Evolutionary conservation across 2,329 filamentous ascomycete species (phyloP), one percentile per base, ranked within the genome.

Genomic region (Beauveria medogensis): DNA sequence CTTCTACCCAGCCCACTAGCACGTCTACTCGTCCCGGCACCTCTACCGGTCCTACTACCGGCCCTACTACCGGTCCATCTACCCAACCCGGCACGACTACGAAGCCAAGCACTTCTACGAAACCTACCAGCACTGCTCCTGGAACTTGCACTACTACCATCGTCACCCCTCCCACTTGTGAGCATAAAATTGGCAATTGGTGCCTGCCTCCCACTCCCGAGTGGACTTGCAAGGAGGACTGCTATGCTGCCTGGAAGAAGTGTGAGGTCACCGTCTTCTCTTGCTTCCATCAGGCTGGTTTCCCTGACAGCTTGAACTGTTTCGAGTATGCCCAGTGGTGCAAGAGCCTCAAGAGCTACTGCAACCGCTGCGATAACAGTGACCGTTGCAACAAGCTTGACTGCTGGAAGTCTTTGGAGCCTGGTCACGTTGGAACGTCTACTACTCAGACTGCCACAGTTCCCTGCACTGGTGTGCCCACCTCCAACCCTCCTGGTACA

Each of bases 131-230:
- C 26, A 73, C 69, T 44, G 34, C 10, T 65, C 67, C 10, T 61
- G 64, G 50, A 57, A 62, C 52, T 57, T 84, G 81, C 70, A 80
- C 77, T 10, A 71, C 75, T 53, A 82, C 78, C 26, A 69, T 72
- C 26, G 73, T 76, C 12, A 69, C 76, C 26, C 76, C 79, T 10
- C 70, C 78, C 53, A 73, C 71, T 34, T 84, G 81, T 70, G 81
- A 84, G 68, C 84, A 81, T 70, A 73, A 77, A 64, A 79, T 78
- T 64, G 82, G 82, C 53, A 77, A 75, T 63, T 84, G 81, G 80
- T 83, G 80, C 67, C 76, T 76, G 43, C 74, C 73, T 51, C 74
- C 79, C 16, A 69, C 84, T 14, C 81, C 80, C 26, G 71, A 77
- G 65, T 84, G 77, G 71, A 68, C 69, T 46, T 73, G 81, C 67